Evolutionary conservation across 2,329 filamentous ascomycete genomes (phyloP).

Genomic region (Aspergillus costaricaensis): DNA sequence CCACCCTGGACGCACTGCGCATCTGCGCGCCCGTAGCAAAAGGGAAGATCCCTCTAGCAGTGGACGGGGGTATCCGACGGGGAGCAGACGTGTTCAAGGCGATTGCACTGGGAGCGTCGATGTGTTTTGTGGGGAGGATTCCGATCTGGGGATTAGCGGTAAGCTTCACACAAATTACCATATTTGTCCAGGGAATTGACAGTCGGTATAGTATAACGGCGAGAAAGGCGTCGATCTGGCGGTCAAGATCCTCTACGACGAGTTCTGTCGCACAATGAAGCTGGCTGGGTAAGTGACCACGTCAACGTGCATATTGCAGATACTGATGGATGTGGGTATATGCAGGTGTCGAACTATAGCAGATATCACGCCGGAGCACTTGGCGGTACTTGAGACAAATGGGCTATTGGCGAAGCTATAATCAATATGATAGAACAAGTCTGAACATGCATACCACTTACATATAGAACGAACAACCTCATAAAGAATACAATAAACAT

Average conservation of each 20-base stretch:
- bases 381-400: background rate
- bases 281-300: constrained; percentile 22
- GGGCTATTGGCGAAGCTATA: background rate
- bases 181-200: background rate
- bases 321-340: background rate
- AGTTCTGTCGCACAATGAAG: constrained; percentile 27
- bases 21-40: constrained; percentile 20
- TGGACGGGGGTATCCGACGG: constrained; percentile 31
- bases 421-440: background rate
- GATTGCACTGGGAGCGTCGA: constrained; percentile 27
- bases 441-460: background rate
- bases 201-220: constrained; percentile 21
- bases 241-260: constrained; percentile 24
- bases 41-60: constrained; percentile 29
- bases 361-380: background rate
- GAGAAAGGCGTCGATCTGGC: constrained; percentile 30
- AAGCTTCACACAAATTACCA: background rate
- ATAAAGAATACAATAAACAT: background rate
- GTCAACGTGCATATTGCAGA: background rate
- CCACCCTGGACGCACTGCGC: constrained; percentile 35
- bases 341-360: background rate
- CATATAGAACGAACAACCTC: background rate
- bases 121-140: constrained; percentile 28
- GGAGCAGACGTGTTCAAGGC: constrained; percentile 35
- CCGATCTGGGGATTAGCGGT: constrained; percentile 35